Conservation (phyloP, 352 stramenopile species). For the Aphanomyces invadans region DNA sequence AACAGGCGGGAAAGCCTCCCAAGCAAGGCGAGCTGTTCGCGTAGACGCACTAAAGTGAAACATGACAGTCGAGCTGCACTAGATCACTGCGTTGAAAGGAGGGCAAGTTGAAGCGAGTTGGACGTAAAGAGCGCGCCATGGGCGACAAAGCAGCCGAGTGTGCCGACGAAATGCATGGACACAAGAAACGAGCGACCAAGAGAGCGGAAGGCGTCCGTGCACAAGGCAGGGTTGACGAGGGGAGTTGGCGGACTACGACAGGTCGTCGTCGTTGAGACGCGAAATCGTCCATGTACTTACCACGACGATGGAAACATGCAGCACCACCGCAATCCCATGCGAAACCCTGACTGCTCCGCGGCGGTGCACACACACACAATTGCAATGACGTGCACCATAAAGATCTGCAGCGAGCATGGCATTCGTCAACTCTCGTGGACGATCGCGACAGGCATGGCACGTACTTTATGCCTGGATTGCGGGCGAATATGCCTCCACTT, state of each 20-base stretch:
- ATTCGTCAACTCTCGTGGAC: not conserved
- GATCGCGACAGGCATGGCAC: no score
- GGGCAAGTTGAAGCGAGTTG: not conserved
- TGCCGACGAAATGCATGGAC: slow-evolving; percentile 6
- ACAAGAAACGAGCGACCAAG: not conserved
- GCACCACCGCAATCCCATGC: not conserved
- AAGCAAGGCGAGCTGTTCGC: slow-evolving; percentile 25
- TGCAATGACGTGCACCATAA: not conserved
- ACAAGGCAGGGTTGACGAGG: not conserved
- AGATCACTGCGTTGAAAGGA: no score
- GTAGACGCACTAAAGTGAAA: no score
- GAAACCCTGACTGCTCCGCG: not conserved
- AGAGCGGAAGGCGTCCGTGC: not conserved
- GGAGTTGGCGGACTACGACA: not conserved
- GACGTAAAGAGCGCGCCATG: not conserved
- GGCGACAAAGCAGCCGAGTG: not conserved
- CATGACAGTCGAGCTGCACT: no score
- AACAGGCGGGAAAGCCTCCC: not conserved
- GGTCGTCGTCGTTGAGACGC: no score
- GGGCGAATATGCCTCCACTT: not conserved
- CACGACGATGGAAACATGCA: not conserved
- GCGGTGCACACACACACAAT: not conserved
- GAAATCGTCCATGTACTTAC: not conserved
- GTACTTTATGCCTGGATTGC: not conserved
- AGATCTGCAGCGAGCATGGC: not conserved